Base-by-base conservation (phyloP, 2,329 filamentous ascomycete genomes). In the Verruconis gallopava region DNA sequence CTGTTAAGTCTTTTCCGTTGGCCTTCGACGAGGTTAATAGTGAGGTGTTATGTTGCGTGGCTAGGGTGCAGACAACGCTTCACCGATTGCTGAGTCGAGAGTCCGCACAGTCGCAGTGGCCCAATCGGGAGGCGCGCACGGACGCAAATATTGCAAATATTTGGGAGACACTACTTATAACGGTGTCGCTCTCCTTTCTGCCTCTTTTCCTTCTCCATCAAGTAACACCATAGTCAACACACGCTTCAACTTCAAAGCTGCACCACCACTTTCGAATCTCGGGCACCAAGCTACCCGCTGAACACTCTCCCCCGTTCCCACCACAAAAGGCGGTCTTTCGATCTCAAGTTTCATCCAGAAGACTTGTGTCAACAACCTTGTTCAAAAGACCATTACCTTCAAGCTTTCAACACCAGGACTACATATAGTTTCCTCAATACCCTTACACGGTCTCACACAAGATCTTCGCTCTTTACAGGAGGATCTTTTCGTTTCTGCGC, bases 261-360 rank as follows among this genome's bases (percentile, higher is more conserved):
- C 57, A 57, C 51, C 54, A 52, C 47, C 49, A 46, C 50, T 51
- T 52, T 53, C 51, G 43, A 51, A 53, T 53, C 46, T 49, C 60
- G 60, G 60, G 60, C 60, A 58, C 59, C 54, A 21, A 44, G 42
- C 42, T 40, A 44, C 42, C 42, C 42, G 42, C 37, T 44, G 21
- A 19, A 14, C n/a, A 38, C 30, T 34, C 40, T 42, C 40, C 40
- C 38, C 33, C 40, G 12, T 42, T 42, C 40, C 40, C 40, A 42
- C 40, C 25, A 14, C 33, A 20, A 36, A 9, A 36, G 40, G 40
- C 40, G 40, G 40, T 42, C 41, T 22, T 17, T 38, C 34, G 41
- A 38, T 33, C 20, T 21, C n/a, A n/a, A n/a, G n/a, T 5, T 25
- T 21, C 25, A 43, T 20, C 33, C 11, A 13, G 11, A 36, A 36